Percentiles rank a stretch among this genome's conserved stretches.
These are phyloP conservation scores for Termitomyces eurrhizus DNA, from an alignment of 768 basidiomycete species.

Conservation along the genomic window DNA sequence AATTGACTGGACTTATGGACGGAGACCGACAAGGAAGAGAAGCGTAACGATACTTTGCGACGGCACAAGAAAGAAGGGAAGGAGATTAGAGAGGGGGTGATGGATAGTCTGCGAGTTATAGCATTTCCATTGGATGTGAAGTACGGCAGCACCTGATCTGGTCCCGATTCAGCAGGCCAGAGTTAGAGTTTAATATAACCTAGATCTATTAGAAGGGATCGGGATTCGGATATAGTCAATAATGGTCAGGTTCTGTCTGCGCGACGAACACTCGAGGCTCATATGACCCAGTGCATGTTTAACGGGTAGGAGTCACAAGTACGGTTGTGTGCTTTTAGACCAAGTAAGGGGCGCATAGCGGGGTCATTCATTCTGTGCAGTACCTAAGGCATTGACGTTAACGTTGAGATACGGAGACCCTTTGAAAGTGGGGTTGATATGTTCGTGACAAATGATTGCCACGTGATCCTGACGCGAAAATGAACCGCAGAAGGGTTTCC, in stretches of 20 bases:
- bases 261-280: not conserved
- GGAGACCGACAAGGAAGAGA: not conserved
- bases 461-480: slow-evolving; percentile 12
- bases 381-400: not conserved
- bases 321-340: not conserved
- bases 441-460: not conserved
- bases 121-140: slow-evolving; percentile 11
- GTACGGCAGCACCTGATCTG: slow-evolving; percentile 16
- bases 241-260: not conserved
- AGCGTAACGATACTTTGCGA: not conserved
- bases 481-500: not conserved
- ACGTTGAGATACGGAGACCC: not conserved
- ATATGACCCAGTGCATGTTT: not conserved
- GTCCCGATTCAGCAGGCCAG: slow-evolving; percentile 6
- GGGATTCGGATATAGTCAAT: slow-evolving; percentile 8
- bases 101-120: slow-evolving; percentile 13
- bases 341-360: not conserved
- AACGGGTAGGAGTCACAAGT: not conserved
- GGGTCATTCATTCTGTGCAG: not conserved
- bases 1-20: not conserved
- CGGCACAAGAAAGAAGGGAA: not conserved
- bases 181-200: slow-evolving; percentile 15
- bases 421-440: not conserved
- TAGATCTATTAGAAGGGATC: slow-evolving; percentile 4
- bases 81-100: not conserved